These are phyloP conservation scores for Euphorbia corollata DNA, from an alignment of 441 rosid species.

Conservation along the genomic window DNA sequence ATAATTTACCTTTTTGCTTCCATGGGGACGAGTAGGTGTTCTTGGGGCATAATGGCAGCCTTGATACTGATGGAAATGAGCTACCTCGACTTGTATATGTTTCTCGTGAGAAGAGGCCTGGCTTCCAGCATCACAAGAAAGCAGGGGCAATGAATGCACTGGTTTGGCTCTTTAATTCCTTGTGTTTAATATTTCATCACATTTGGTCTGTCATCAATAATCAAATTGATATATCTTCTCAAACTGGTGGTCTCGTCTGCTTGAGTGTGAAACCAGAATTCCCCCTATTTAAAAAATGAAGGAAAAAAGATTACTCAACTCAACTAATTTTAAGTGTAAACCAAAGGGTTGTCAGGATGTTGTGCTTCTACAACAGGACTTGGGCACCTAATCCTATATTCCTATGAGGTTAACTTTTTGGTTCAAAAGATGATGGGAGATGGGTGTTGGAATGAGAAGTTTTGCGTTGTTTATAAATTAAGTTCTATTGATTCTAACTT, in stretches of 20 bases:
- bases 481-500: constrained; percentile 12
- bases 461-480: not conserved
- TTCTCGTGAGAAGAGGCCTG: constrained; percentile 99
- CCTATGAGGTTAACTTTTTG: no score
- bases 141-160: constrained; percentile 99
- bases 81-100: constrained; percentile 95
- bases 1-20: constrained; percentile 5
- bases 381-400: no score
- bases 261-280: no score
- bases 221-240: no score
- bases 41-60: constrained; percentile 92
- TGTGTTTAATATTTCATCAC: not conserved
- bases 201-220: not conserved
- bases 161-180: constrained; percentile 43
- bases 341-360: no score
- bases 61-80: constrained; percentile 95
- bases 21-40: constrained; percentile 52
- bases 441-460: constrained; percentile 1
- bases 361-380: no score
- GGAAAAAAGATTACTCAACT: no score
- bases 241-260: no score
- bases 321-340: no score
- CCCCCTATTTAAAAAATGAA: no score
- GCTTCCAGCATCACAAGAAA: constrained; percentile 97
- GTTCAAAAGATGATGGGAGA: not conserved